phyloP scores from a whole-genome alignment of 139 green algal genomes.

The Yamagishiella unicocca region DNA sequence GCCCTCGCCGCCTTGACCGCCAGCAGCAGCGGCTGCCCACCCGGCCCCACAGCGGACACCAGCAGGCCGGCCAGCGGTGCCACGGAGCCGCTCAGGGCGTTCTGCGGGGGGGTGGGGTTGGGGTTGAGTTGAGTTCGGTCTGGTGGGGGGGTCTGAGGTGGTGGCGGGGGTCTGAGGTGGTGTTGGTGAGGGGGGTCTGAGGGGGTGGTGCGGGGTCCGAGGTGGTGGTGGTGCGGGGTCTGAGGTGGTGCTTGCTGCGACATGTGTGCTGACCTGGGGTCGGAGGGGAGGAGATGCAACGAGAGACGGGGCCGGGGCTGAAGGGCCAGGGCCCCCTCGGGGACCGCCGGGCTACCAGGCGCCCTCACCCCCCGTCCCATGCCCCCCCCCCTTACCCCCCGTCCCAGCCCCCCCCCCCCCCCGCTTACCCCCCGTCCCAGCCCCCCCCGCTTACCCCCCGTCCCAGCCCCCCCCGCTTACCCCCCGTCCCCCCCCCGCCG shows the following conservation, averaged over 20 bases:
- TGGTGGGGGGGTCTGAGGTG: background rate
- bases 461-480: too few species aligned
- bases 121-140: background rate
- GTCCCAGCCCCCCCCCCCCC: too few species aligned
- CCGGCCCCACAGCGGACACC: background rate
- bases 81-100: background rate
- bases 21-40: constrained; percentile 18
- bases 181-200: background rate
- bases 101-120: background rate
- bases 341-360: too few species aligned
- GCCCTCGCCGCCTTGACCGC: constrained; percentile 18
- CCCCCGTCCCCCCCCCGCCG: too few species aligned
- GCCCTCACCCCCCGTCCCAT: too few species aligned
- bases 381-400: too few species aligned
- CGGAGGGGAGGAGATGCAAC: background rate
- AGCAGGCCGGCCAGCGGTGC: background rate
- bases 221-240: background rate
- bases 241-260: too few species aligned
- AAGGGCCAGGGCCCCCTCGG: too few species aligned
- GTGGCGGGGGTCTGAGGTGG: background rate
- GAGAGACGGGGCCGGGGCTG: too few species aligned
- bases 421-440: too few species aligned
- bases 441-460: too few species aligned
- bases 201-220: background rate
- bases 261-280: background rate